phyloP scores from a whole-genome alignment of 768 basidiomycete genomes.

The Kwoniella bestiolae region DNA sequence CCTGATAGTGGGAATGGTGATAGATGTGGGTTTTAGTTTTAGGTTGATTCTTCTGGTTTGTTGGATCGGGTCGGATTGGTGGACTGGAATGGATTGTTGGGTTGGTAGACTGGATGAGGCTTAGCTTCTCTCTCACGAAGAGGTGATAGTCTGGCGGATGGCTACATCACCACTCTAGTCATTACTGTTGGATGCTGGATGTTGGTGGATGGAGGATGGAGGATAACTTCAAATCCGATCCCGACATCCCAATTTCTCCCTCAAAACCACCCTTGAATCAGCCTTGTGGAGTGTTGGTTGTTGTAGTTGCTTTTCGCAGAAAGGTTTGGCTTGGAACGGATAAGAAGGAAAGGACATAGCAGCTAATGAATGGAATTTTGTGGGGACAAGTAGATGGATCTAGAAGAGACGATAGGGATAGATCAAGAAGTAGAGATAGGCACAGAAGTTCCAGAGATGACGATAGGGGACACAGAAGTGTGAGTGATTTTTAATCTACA shows the following conservation, averaged over 20 bases:
- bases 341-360: constrained; percentile 5
- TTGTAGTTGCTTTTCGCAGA: too few relatives aligned
- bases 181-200: too few relatives aligned
- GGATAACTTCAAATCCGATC: neutral
- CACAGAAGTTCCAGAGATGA: constrained; percentile 54
- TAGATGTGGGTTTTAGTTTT: constrained; percentile 30
- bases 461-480: constrained; percentile 60
- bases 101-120: neutral
- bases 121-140: neutral
- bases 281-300: neutral
- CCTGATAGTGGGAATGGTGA: constrained; percentile 36
- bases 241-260: neutral
- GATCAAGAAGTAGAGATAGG: constrained; percentile 45
- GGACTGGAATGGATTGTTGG: constrained; percentile 7
- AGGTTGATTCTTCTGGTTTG: neutral
- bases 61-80: constrained; percentile 17
- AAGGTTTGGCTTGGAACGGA: too few relatives aligned
- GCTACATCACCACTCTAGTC: neutral
- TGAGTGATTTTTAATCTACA: constrained; percentile 60
- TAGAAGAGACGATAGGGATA: constrained; percentile 39
- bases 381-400: constrained; percentile 19
- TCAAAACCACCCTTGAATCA: neutral
- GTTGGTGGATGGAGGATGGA: neutral
- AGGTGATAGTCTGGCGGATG: neutral
- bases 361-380: constrained; percentile 14